Base-by-base conservation (phyloP, 768 basidiomycete species). In the Suillus subalutaceus region DNA sequence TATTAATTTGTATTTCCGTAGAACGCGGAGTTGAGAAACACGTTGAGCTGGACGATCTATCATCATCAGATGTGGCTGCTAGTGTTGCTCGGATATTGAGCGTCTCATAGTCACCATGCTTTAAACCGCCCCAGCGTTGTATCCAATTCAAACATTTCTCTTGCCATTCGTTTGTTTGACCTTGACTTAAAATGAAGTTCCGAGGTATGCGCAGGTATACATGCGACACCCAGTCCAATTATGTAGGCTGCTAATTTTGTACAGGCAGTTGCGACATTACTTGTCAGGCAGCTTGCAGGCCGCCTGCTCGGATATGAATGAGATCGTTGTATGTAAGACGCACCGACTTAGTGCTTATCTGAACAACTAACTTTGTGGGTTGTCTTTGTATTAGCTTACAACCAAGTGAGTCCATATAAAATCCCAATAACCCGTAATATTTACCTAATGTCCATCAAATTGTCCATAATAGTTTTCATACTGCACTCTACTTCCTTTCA, bases 1-100 rank as follows among this genome's bases (percentile, higher is more conserved):
- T 69, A 55, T 68, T 73, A n/a, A 70, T 62, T 44, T 32, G 20
- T 9, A 41, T 68, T 41, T 38, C 32, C 75, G 63, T 43, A 95
- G 93, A 94, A 77, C 86, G 85, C 63, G 93, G 93, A 57, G 84
- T 90, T 26, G 93, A 95, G 80, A 90, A 84, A 74, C 89, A 93
- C 75, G 87, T 91, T 63, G 90, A 91, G 74, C 79, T 95, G 59
- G 93, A 95, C 72, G 85, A 89, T 69, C 85, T 95, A 23, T 86
- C 89, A 15, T 83, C 86, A 44, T 77, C 85, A 30, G 90, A 94
- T 68, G 93, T 94, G 61, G 86, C 90, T 74, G 80, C 85, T 60
- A 90, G 86, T 79, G 83, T 95, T 52, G 82, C 86, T 44, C 85
- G 89, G 73, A 79, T 94, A 65, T 74, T 94, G 58, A 77, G 67